These are phyloP conservation scores for Citrus reticulata DNA, from an alignment of 345 rosid species.

Conservation along the genomic window DNA sequence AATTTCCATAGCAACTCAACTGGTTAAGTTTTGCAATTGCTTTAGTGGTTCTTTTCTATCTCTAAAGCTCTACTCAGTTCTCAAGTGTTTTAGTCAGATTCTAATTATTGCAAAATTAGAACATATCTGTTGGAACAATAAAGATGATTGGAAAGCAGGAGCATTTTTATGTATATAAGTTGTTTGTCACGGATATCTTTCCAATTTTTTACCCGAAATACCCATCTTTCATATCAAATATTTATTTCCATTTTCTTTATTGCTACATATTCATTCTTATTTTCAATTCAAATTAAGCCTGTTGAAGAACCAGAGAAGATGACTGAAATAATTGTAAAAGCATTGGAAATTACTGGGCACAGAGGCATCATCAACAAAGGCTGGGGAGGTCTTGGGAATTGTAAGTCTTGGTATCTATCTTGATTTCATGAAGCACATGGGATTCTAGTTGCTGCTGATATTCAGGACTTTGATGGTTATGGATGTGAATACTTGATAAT, in stretches of 20 bases:
- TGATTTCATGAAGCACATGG: background rate
- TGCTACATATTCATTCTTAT: background rate
- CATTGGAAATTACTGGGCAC: slow-evolving; percentile 49
- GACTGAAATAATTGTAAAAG: slow-evolving; percentile 53
- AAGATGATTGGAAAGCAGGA: background rate
- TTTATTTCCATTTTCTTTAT: background rate
- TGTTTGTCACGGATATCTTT: too few relatives aligned
- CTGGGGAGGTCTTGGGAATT: slow-evolving; percentile 72
- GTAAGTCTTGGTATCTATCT: slow-evolving; percentile 31
- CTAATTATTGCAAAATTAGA: background rate
- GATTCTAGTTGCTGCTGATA: background rate
- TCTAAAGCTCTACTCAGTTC: background rate
- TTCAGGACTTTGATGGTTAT: background rate
- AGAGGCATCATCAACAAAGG: slow-evolving; percentile 75
- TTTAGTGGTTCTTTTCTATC: background rate
- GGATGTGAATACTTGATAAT: background rate
- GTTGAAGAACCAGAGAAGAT: slow-evolving; percentile 57
- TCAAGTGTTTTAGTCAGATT: background rate
- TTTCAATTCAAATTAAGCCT: slow-evolving; percentile 37
- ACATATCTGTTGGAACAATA: background rate
- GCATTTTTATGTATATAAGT: background rate
- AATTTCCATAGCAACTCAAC: background rate
- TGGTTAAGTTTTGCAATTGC: background rate
- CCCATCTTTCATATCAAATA: background rate
- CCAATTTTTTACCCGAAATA: background rate